Conservation (phyloP, 2,329 filamentous ascomycete species). For the Sporothrix euskadiensis region DNA sequence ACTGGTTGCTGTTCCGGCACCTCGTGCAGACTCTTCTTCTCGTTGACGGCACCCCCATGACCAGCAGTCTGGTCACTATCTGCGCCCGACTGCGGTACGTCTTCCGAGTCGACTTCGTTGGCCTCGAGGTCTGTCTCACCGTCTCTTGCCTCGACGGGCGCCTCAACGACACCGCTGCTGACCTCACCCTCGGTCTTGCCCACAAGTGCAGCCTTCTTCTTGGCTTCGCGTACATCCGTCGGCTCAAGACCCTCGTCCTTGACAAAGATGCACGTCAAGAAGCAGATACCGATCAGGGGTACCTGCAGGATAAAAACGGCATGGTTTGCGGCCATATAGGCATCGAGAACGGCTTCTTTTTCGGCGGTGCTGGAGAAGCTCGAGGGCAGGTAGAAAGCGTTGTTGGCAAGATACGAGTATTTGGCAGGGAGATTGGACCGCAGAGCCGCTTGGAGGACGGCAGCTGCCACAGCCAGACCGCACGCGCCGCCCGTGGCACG, state of each 20-base stretch:
- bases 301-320: conserved; percentile 59
- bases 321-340: conserved; percentile 47
- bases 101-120: background rate
- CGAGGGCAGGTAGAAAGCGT: conserved; percentile 38
- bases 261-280: conserved; percentile 54
- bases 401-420: conserved; percentile 35
- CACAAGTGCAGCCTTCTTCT: conserved; percentile 12
- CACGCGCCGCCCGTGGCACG: conserved; percentile 43
- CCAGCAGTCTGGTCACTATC: background rate
- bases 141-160: background rate
- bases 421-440: conserved; percentile 28
- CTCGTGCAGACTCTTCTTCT: background rate
- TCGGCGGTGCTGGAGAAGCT: conserved; percentile 27
- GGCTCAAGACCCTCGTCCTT: conserved; percentile 50
- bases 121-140: background rate
- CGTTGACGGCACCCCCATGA: background rate
- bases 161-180: background rate
- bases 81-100: background rate
- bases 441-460: conserved; percentile 39
- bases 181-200: background rate
- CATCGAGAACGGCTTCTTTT: conserved; percentile 32
- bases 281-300: conserved; percentile 53
- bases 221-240: conserved; percentile 29
- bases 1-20: background rate
- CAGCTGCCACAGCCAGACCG: conserved; percentile 39